These are phyloP conservation scores for Psidium friedrichsthalianum DNA, from an alignment of 345 rosid genomes.

Conservation along the genomic window DNA sequence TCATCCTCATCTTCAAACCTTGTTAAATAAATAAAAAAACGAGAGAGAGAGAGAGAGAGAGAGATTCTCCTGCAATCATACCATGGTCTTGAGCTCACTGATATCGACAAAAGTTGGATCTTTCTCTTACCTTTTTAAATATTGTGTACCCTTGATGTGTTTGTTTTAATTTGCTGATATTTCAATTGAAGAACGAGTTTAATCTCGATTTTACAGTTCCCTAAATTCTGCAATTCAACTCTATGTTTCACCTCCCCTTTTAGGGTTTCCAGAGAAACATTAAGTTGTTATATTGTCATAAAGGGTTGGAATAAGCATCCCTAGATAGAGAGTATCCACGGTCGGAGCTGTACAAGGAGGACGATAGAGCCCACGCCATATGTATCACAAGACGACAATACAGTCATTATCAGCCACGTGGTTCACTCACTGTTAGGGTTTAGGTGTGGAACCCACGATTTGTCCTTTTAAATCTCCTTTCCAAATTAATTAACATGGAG, in stretches of 20 bases:
- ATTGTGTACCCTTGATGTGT: not conserved
- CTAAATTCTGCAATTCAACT: not conserved
- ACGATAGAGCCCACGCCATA: not conserved
- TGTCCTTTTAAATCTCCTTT: not conserved
- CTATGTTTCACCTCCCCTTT: not conserved
- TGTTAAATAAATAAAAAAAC: slow-evolving; percentile 2
- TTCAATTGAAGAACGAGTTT: not conserved
- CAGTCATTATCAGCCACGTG: not conserved
- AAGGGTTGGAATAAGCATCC: not conserved
- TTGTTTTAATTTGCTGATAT: not conserved
- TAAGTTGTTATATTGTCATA: not conserved
- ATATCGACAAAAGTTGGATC: not conserved
- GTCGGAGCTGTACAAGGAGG: not conserved
- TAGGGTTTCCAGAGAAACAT: not conserved
- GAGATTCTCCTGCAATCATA: not conserved
- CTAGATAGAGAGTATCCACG: not conserved
- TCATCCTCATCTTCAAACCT: not conserved
- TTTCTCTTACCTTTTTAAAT: not conserved
- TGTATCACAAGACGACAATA: not conserved
- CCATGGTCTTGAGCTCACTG: not conserved
- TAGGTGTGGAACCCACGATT: not conserved
- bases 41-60: not conserved
- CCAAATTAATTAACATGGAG: not conserved
- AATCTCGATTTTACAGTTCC: not conserved
- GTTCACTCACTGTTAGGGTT: not conserved